Percentiles rank a stretch among this genome's conserved stretches.
Conservation (phyloP, 2,329 filamentous ascomycete species). For the Fusarium siculi region DNA sequence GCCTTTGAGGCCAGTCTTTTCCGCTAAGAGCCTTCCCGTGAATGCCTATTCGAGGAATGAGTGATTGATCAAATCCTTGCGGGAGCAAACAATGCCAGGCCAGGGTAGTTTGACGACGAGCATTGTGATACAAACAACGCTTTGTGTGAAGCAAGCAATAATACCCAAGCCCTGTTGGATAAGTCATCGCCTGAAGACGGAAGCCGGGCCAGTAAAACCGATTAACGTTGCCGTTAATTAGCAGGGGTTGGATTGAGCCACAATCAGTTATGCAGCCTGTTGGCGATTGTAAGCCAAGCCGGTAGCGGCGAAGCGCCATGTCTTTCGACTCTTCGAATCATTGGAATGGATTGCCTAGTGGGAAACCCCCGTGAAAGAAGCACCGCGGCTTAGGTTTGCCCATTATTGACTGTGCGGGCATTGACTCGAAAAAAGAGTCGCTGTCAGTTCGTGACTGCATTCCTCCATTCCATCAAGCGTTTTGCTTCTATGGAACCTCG, state of each 20-base stretch:
- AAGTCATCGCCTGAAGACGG: neutral
- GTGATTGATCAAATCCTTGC: conserved; percentile 8
- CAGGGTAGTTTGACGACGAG: conserved; percentile 12
- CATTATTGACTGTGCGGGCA: neutral
- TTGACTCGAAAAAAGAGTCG: neutral
- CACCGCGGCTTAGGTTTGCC: conserved; percentile 1
- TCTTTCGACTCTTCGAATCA: conserved; percentile 23
- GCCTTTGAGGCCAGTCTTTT: conserved; percentile 18
- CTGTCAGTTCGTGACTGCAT: neutral
- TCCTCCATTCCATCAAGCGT: conserved; percentile 1
- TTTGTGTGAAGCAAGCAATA: conserved; percentile 33
- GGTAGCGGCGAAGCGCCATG: conserved; percentile 37
- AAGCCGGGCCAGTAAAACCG: conserved; percentile 10
- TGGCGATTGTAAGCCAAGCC: conserved; percentile 38
- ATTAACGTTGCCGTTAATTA: conserved; percentile 11
- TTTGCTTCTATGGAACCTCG: neutral
- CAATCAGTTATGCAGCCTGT: conserved; percentile 14
- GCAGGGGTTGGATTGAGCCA: conserved; percentile 28
- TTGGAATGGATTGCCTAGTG: conserved; percentile 30
- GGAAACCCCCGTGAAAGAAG: conserved; percentile 7
- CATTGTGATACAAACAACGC: conserved; percentile 40
- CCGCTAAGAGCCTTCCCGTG: conserved; percentile 16
- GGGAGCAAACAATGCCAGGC: conserved; percentile 12
- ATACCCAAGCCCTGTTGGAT: conserved; percentile 1
- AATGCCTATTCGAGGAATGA: conserved; percentile 19